A percentile compares a stretch with the other conserved stretches of the same genome.
phyloP scores from a whole-genome alignment of 139 green algal genomes.

The Eudorina sp. region DNA sequence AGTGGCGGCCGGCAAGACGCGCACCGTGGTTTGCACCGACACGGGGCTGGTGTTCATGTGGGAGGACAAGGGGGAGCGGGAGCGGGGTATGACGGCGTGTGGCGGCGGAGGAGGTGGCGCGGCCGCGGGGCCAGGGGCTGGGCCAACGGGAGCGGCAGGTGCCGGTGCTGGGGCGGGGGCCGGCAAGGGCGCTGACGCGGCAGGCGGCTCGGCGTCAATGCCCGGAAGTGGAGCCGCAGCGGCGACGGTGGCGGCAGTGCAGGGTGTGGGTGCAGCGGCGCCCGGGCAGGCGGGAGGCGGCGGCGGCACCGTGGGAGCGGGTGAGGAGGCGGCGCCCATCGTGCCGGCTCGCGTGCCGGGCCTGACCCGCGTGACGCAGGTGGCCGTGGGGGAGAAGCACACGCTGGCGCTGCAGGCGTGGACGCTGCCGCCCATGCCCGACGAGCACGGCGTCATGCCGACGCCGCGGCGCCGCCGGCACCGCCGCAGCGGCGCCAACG shows the following conservation, averaged over 20 bases:
- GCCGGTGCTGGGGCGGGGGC: slow-evolving; percentile 10
- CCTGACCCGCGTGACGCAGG: slow-evolving; percentile 65
- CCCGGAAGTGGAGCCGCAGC: neutral
- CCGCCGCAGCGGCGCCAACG: neutral
- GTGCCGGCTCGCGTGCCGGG: slow-evolving; percentile 69
- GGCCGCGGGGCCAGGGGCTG: no score
- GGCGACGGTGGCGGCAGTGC: neutral
- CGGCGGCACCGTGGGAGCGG: neutral
- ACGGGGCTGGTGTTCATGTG: slow-evolving; percentile 88
- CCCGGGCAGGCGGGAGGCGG: neutral
- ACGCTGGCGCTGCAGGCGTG: slow-evolving; percentile 85
- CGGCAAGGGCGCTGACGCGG: neutral
- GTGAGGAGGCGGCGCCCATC: neutral
- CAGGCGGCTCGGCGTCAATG: neutral
- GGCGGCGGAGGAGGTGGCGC: neutral
- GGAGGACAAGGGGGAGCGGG: slow-evolving; percentile 68
- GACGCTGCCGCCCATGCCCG: slow-evolving; percentile 64
- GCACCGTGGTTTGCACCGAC: slow-evolving; percentile 85
- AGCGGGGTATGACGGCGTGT: slow-evolving; percentile 52
- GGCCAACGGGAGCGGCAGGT: no score
- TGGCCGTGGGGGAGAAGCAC: slow-evolving; percentile 94
- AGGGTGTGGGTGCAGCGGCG: neutral
- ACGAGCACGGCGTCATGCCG: slow-evolving; percentile 40
- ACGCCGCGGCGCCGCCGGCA: neutral
- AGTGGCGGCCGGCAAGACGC: slow-evolving; percentile 89